These are phyloP conservation scores for Hippophae gyantsensis DNA, from an alignment of 306 rosid genomes.

Conservation along the genomic window DNA sequence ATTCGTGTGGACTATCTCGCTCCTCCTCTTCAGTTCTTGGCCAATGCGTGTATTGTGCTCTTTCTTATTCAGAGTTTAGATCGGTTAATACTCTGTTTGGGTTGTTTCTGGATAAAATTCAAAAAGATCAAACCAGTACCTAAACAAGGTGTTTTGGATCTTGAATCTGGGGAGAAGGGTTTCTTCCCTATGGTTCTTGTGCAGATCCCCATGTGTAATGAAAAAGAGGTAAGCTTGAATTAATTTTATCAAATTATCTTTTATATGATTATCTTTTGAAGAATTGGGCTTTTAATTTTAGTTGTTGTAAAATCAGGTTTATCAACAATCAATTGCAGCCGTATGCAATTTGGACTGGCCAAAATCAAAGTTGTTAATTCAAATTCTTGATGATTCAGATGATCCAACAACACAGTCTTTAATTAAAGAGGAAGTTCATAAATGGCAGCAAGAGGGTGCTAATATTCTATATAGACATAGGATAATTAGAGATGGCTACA, in stretches of 20 bases:
- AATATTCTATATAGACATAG: constrained; percentile 68
- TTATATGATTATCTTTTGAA: neutral
- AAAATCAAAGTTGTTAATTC: constrained; percentile 52
- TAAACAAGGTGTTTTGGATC: constrained; percentile 37
- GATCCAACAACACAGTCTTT: constrained; percentile 56
- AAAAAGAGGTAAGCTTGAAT: constrained; percentile 52
- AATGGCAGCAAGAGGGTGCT: constrained; percentile 77
- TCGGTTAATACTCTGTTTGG: constrained; percentile 63
- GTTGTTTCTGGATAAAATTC: constrained; percentile 78
- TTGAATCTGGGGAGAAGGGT: constrained; percentile 62
- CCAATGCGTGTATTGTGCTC: constrained; percentile 61
- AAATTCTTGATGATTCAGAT: constrained; percentile 87
- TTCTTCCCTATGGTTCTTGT: constrained; percentile 79
- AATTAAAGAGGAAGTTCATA: constrained; percentile 63
- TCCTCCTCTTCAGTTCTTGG: constrained; percentile 67
- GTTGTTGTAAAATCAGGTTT: constrained; percentile 41
- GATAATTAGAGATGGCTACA: constrained; percentile 75
- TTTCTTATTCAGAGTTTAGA: constrained; percentile 78
- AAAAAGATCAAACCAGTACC: constrained; percentile 74
- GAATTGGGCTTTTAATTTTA: constrained; percentile 9
- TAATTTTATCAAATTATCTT: neutral
- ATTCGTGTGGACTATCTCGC: constrained; percentile 68
- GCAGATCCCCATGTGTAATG: constrained; percentile 98
- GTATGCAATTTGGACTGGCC: constrained; percentile 93
- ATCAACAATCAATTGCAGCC: constrained; percentile 77